A percentile compares a stretch with the other conserved stretches of the same genome.
Evolutionary conservation across 495 filamentous ascomycete genomes (phyloP).

Genomic region (Aspergillus ellipticus): DNA sequence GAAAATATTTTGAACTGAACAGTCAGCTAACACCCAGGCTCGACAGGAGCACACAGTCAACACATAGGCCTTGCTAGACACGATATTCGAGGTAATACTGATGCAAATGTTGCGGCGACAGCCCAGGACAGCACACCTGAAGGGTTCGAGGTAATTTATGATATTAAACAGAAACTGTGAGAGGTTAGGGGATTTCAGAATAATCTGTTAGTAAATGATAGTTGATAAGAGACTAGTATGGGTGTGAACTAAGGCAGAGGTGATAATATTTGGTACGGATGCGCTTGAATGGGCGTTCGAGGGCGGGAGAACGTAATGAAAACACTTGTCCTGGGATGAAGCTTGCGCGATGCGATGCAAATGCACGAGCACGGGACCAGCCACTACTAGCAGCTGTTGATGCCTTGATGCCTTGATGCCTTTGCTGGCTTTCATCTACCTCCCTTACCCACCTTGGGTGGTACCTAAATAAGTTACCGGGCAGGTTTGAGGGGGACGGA

Average conservation of each 20-base stretch:
- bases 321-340: slow-evolving; percentile 17
- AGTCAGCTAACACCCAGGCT: not conserved
- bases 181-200: not conserved
- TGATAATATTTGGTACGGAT: not conserved
- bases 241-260: not conserved
- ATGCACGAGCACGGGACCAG: slow-evolving; percentile 20
- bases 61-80: not conserved
- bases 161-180: not conserved
- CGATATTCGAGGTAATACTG: not conserved
- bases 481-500: too few species aligned
- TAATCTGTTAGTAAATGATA: not conserved
- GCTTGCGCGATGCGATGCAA: slow-evolving; percentile 28
- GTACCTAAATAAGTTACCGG: too few species aligned
- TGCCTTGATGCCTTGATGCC: slow-evolving; percentile 23
- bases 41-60: not conserved
- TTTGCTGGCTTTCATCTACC: too few species aligned
- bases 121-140: not conserved
- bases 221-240: not conserved
- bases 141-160: not conserved
- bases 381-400: slow-evolving; percentile 12
- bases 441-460: too few species aligned
- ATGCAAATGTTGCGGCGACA: not conserved
- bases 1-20: not conserved
- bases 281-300: not conserved
- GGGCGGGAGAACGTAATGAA: not conserved